Evolutionary conservation across 257 asterid species (phyloP).

Genomic region (Nicotiana otophora): DNA sequence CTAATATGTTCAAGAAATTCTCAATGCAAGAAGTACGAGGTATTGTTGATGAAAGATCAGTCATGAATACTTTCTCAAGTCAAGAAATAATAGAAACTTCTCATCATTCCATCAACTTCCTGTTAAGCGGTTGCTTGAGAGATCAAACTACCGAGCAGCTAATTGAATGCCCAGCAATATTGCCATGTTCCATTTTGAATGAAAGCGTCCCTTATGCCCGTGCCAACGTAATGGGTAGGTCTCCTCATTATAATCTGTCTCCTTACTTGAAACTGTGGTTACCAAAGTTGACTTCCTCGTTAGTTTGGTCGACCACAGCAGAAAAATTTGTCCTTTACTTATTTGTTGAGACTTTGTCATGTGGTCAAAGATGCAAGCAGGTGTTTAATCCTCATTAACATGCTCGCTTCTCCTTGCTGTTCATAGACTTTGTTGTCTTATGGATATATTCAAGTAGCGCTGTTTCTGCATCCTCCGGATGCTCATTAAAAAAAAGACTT

Average conservation of each 20-base stretch:
- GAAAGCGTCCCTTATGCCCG: background rate
- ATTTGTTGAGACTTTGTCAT: background rate
- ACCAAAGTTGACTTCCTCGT: constrained; percentile 2
- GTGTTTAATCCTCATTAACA: background rate
- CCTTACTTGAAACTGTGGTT: background rate
- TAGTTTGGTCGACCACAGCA: background rate
- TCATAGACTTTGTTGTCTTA: background rate
- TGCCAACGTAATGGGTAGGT: background rate
- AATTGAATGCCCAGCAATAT: constrained; percentile 1
- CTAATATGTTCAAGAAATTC: background rate
- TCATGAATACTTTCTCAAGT: constrained; percentile 5
- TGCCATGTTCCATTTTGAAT: constrained; percentile 3
- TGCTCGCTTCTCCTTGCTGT: background rate
- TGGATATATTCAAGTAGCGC: background rate
- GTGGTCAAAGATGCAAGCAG: background rate
- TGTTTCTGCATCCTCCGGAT: background rate
- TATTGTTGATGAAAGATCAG: background rate
- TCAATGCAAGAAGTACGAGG: constrained; percentile 7
- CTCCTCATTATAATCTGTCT: background rate
- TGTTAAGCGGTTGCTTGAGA: constrained; percentile 7
- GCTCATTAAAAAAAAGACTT: background rate
- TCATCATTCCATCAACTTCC: background rate
- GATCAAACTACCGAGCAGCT: background rate
- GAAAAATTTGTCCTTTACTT: background rate
- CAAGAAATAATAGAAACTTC: constrained; percentile 5